Base-by-base conservation (phyloP, 208 protist species). In the Dictyostelium gargantuum region DNA sequence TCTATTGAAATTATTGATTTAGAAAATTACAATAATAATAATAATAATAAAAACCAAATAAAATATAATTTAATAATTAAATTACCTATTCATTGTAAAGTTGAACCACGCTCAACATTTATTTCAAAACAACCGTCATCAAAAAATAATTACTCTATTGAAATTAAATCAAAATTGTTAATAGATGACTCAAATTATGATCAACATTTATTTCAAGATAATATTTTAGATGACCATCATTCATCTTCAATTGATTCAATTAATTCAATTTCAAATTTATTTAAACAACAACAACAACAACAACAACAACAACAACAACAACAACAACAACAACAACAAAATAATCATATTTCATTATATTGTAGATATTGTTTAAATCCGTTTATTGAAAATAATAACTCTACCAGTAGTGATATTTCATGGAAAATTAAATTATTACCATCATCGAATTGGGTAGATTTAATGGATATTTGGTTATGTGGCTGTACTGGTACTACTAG, bases 391-490 rank as follows among this genome's bases (percentile, higher is more conserved):
- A 42, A 46, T 23, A n/a, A 21, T 58, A 21, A n/a, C 23, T 6
- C 2, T 56, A 23, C 17, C 23, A 56, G 6, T 56, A 23, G 6
- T 11, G n/a, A 32, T 32, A 66, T 1, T 35, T 19, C 19, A 38
- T 77, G 26, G 26, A 77, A 38, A 38, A 21, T 54, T 35, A 77
- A 77, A 44, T 1, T 77, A 50, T 44, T 89, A 48, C 81, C 81
- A 17, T 89, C 81, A 46, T 75, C 58, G 1, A 89, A 72, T 66
- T 89, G 81, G 81, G 35, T 73, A 6, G 81, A 89, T 26, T 66
- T 89, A 32, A 72, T 72, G 32, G 81, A 89, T 89, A n/a, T 89
- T 44, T 89, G 81, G 81, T 48, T 89, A 13, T 89, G 81, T 77
- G 81, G 81, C 63, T 89, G 81, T 40, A 89, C 81, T n/a, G 81